Evolutionary conservation across 2,329 filamentous ascomycete species (phyloP).

Genomic region (Westerdykella ornata): DNA sequence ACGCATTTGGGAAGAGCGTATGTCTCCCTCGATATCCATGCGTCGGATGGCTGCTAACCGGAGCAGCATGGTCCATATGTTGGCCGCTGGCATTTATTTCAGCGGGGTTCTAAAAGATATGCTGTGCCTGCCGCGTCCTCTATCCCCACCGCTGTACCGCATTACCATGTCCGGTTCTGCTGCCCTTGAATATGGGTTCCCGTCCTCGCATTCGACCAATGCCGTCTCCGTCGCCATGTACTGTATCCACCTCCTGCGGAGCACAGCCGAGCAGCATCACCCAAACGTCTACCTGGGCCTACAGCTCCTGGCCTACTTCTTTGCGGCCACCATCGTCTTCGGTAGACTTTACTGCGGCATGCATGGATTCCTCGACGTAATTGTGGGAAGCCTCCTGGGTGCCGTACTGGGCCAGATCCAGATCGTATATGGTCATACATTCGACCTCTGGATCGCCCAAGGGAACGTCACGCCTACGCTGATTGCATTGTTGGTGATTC

Average conservation of each 20-base stretch:
- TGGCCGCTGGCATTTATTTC: constrained; percentile 58
- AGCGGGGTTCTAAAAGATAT: constrained; percentile 94
- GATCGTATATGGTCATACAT: constrained; percentile 48
- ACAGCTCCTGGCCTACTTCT: constrained; percentile 69
- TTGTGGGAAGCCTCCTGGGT: constrained; percentile 72
- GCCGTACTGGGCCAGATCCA: constrained; percentile 55
- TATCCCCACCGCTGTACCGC: constrained; percentile 84
- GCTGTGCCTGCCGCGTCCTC: constrained; percentile 80
- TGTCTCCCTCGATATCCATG: constrained; percentile 31
- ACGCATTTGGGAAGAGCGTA: constrained; percentile 80
- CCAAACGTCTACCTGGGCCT: constrained; percentile 55
- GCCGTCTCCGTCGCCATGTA: constrained; percentile 91
- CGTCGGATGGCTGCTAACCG: constrained; percentile 14
- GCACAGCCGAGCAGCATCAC: constrained; percentile 56
- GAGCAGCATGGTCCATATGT: constrained; percentile 47
- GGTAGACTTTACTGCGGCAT: constrained; percentile 95
- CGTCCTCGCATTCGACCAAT: constrained; percentile 94
- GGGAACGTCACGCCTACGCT: constrained; percentile 54
- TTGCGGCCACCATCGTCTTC: constrained; percentile 80
- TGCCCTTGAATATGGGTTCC: constrained; percentile 93
- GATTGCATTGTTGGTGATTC: constrained; percentile 58
- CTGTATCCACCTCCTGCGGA: constrained; percentile 62
- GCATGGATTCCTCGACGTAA: constrained; percentile 92
- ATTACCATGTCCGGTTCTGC: constrained; percentile 98
- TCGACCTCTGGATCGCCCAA: constrained; percentile 63